Evolutionary conservation across 2,329 filamentous ascomycete genomes (phyloP), one percentile per base, ranked within the genome.

Genomic region (Cladosporium sp.): DNA sequence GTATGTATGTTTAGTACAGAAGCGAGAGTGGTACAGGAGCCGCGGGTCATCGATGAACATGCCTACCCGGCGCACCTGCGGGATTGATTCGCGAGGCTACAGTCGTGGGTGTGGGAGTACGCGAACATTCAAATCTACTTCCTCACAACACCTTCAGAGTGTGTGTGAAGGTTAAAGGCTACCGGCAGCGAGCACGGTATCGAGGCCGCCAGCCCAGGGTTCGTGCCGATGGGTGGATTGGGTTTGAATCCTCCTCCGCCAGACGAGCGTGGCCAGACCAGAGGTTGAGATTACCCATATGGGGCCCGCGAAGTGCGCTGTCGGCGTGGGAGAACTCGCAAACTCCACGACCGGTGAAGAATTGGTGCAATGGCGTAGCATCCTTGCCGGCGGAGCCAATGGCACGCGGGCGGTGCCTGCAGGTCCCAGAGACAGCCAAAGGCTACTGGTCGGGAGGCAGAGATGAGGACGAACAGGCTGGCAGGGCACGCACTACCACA

Each of bases 281-380:
- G 18, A 15, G 32, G 43, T 46, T 38, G 43, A 38, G 43, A 38
- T 46, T 46, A 33, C 16, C 3, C 32, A 27, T 36, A 46, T 46
- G 43, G 43, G 43, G 27, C 43, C 22, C 30, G 33, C 36, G 25
- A 16, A 40, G 43, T 46, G 19, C n/a, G 35, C 18, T 27, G 22
- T 11, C 32, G 25, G 22, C 9, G 22, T 27, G 22, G 22, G 22
- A 27, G 22, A 27, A 5, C 5, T 9, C 22, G 9, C 9, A 27
- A 5, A 9, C 5, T 5, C 5, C 22, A 9, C 12, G 15, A 40
- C 45, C 45, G 45, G 45, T 48, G 45, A 48, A 40, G 25, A 13
- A 20, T 11, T 48, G 45, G 29, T 15, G 45, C 43, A 39, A 39
- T 32, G 45, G 45, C 38, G 45, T 48, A 25, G 45, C 45, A 40